Base-by-base conservation (phyloP, 768 basidiomycete species). In the Auriscalpium orientale region DNA sequence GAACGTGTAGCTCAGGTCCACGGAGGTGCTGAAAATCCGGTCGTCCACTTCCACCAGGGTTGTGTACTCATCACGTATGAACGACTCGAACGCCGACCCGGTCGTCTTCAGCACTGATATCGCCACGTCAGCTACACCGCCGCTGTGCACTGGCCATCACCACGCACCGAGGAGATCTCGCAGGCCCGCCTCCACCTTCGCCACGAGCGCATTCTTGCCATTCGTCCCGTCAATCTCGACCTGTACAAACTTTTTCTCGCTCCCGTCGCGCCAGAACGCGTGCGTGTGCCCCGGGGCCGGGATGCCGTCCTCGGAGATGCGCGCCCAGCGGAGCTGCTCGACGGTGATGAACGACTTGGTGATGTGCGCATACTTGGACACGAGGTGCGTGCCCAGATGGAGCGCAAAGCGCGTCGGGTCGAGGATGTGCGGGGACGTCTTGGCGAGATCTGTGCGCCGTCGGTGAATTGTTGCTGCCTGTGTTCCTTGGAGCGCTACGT, bases 211-310 rank as follows among this genome's bases (percentile, higher is more conserved):
- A 9, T 46, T 45, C 18, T 52, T 48, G 13, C 56, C 46, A 5
- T 33, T 28, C 28, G 22, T 44, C 1, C 52, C 43, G 20, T 50
- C 49, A 2, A 85, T 81, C 69, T 80, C 78, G 13, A 78, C 82
- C 18, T 80, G 79, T 7, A 84, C 78, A 35, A 85, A 67, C 4
- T 83, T 77, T 75, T 89, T 95, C 67, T 98, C 95, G 3, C 94
- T 91, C 1, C 95, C 95, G 62, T 98, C 91, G 21, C 95, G 77
- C 55, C 79, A 75, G 70, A 95, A 98, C 15, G 91, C 81, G 67
- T 95, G 91, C 8, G 80, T 68, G 68, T 98, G 94, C 2, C 74
- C 74, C 58, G 76, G 67, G 0, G 66, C 70, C 3, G 67, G 59
- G 48, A 74, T 67, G 36, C 72, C 72, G 44, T 72, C 68, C 37